phyloP scores from a whole-genome alignment of 495 filamentous ascomycete genomes.

The Aspergillus heteromorphus region DNA sequence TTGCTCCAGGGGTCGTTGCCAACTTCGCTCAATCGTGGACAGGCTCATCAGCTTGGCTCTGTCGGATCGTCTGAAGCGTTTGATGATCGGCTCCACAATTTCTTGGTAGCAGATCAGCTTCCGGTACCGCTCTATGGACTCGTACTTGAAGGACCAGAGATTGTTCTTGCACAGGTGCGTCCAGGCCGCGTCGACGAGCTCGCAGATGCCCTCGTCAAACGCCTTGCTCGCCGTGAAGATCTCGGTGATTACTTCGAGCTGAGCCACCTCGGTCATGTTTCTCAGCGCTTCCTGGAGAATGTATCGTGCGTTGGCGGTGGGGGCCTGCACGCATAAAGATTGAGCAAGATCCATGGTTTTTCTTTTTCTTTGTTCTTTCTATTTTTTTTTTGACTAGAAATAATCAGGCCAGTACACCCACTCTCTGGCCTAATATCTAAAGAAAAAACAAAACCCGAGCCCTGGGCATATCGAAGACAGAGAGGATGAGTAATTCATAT shows the following conservation, averaged over 20 bases:
- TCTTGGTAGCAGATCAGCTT: not conserved
- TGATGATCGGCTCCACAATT: not conserved
- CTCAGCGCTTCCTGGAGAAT: not conserved
- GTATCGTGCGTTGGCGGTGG: too few relatives aligned
- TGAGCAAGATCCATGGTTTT: too few relatives aligned
- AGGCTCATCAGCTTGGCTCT: not conserved
- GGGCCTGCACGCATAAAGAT: too few relatives aligned
- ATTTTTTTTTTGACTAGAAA: too few relatives aligned
- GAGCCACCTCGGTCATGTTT: not conserved
- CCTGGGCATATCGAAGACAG: too few relatives aligned
- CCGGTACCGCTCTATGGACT: not conserved
- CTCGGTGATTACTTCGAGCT: not conserved
- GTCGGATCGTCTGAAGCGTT: not conserved
- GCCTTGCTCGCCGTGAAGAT: not conserved
- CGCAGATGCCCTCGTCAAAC: not conserved
- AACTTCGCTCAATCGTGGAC: not conserved
- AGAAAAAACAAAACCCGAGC: too few relatives aligned
- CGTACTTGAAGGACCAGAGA: not conserved
- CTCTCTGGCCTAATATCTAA: too few relatives aligned
- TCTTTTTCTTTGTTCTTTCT: too few relatives aligned
- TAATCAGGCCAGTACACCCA: too few relatives aligned
- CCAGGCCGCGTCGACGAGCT: not conserved
- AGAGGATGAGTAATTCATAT: too few relatives aligned
- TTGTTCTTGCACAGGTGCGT: not conserved
- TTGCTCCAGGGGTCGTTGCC: not conserved